These are phyloP conservation scores for Kondoa subrosea DNA, from an alignment of 768 basidiomycete genomes.

Conservation along the genomic window DNA sequence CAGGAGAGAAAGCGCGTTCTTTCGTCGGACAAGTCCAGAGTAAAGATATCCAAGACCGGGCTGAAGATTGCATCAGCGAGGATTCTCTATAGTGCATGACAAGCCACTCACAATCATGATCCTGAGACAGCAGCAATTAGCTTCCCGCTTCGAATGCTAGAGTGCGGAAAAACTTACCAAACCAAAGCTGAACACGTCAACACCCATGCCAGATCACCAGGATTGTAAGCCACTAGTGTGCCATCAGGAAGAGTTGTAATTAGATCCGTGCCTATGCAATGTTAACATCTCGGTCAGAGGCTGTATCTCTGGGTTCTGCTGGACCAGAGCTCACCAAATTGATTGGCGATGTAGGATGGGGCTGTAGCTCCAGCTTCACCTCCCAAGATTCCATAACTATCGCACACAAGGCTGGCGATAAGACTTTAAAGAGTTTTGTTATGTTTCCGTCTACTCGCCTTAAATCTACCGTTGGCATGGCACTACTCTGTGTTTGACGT, in stretches of 20 bases:
- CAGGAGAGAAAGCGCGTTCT: constrained; percentile 62
- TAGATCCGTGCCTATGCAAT: constrained; percentile 20
- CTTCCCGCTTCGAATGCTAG: constrained; percentile 17
- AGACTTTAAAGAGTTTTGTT: too few species aligned
- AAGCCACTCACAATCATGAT: constrained; percentile 67
- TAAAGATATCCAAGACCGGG: constrained; percentile 30
- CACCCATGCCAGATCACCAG: constrained; percentile 55
- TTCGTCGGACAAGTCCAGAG: constrained; percentile 62
- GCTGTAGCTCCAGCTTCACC: background rate
- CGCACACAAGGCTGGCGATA: too few species aligned
- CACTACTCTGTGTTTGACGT: too few species aligned
- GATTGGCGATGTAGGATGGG: background rate
- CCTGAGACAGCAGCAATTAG: constrained; percentile 40
- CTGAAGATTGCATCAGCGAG: background rate
- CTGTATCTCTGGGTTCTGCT: background rate
- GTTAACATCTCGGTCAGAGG: background rate
- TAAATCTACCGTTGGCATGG: too few species aligned
- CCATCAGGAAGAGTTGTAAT: constrained; percentile 20
- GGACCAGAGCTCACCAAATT: background rate
- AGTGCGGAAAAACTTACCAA: constrained; percentile 4
- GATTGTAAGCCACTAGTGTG: constrained; percentile 37
- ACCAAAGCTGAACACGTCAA: constrained; percentile 48
- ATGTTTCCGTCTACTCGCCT: too few species aligned
- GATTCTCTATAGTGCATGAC: constrained; percentile 55
- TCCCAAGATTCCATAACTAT: background rate